phyloP scores from a whole-genome alignment of 164 flowering plant species.

The Taxillus chinensis region DNA sequence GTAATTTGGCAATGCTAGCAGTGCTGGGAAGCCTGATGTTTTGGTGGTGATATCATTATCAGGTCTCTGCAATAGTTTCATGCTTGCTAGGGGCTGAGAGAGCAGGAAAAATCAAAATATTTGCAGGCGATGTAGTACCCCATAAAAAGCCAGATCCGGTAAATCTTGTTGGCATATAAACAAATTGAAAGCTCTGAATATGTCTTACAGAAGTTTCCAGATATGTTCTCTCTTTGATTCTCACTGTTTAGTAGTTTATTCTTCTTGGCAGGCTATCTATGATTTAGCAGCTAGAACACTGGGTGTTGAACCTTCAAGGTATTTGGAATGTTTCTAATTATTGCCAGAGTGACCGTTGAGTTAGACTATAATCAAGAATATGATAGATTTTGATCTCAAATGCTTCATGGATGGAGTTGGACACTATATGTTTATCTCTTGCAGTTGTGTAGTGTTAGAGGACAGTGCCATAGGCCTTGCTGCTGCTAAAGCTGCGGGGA shows the following conservation, averaged over 20 bases:
- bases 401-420: too few relatives aligned
- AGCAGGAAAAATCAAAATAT: constrained; percentile 74
- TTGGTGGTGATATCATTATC: constrained; percentile 7
- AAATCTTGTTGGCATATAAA: constrained; percentile 7
- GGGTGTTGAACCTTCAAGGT: constrained; percentile 90
- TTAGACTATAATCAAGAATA: background rate
- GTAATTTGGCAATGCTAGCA: too few relatives aligned
- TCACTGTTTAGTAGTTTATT: background rate
- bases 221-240: background rate
- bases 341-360: background rate
- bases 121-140: constrained; percentile 95
- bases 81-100: constrained; percentile 78
- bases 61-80: constrained; percentile 97
- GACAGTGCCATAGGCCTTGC: constrained; percentile 95
- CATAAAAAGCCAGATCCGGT: constrained; percentile 96
- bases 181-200: too few relatives aligned
- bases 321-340: constrained; percentile 9
- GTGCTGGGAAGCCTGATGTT: background rate
- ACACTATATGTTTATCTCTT: background rate
- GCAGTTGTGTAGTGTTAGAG: constrained; percentile 87
- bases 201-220: too few relatives aligned
- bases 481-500: constrained; percentile 97
- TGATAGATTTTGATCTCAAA: too few relatives aligned
- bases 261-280: constrained; percentile 72
- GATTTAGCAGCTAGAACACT: constrained; percentile 69